phyloP scores from a whole-genome alignment of 1,139 yeast genomes.

The Pichia sp. region DNA sequence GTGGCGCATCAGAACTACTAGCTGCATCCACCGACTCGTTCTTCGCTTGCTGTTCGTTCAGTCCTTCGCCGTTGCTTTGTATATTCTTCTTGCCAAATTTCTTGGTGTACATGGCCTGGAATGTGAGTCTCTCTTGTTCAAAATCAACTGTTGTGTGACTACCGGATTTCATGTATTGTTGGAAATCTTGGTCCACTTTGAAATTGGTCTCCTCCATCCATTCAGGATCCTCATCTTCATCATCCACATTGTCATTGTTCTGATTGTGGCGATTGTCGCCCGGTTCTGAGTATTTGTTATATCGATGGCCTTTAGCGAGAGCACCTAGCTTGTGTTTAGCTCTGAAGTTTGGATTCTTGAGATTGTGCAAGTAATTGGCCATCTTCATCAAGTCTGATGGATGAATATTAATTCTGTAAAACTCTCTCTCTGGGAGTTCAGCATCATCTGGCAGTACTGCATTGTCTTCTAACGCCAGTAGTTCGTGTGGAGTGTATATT shows the following conservation, averaged over 20 bases:
- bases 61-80: background rate
- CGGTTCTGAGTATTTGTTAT: background rate
- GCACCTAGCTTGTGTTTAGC: background rate
- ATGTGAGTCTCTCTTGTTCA: conserved; percentile 22
- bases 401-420: conserved; percentile 20
- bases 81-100: background rate
- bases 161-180: conserved; percentile 19
- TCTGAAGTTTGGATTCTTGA: conserved; percentile 1
- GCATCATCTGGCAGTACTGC: conserved; percentile 15
- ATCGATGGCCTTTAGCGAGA: background rate
- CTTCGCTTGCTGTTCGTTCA: background rate
- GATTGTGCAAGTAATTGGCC: conserved; percentile 7
- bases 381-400: conserved; percentile 3
- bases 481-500: conserved; percentile 14
- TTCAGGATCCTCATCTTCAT: conserved; percentile 22
- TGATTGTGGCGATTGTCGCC: background rate
- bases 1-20: background rate
- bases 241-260: background rate
- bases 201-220: conserved; percentile 27
- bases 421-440: conserved; percentile 17
- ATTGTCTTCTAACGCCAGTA: conserved; percentile 10
- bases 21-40: background rate
- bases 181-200: conserved; percentile 23
- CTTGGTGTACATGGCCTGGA: conserved; percentile 9
- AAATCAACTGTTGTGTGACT: conserved; percentile 23